Percentiles rank a stretch among this genome's conserved stretches.
Conservation (phyloP, 169 alveolate genomes). For the Plasmodium billcollinsi region DNA sequence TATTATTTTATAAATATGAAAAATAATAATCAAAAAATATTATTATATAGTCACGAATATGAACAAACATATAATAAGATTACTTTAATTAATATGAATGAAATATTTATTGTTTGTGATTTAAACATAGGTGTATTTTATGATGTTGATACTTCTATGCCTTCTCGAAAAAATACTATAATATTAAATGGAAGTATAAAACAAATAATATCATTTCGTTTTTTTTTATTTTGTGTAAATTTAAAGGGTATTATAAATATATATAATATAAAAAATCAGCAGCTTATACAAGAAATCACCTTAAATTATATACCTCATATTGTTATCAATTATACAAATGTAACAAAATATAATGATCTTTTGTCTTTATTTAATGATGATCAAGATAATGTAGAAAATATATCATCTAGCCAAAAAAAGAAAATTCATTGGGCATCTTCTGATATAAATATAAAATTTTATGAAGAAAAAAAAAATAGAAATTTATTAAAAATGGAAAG, state of each 20-base stretch:
- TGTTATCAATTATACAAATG: conserved; percentile 5
- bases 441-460: not conserved
- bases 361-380: not conserved
- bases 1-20: conserved; percentile 22
- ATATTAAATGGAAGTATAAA: not conserved
- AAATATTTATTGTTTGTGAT: conserved; percentile 71
- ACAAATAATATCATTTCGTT: conserved; percentile 20
- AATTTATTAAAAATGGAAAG: not conserved
- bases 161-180: conserved; percentile 51
- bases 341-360: not conserved
- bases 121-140: conserved; percentile 67
- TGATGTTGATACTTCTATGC: conserved; percentile 66
- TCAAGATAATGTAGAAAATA: too few relatives aligned
- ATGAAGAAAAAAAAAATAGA: not conserved
- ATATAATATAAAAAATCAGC: conserved; percentile 54
- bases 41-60: conserved; percentile 59
- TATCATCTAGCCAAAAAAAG: not conserved
- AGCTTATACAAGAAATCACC: conserved; percentile 42
- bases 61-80: conserved; percentile 48
- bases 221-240: conserved; percentile 34
- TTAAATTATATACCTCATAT: not conserved
- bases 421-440: not conserved
- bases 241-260: conserved; percentile 20
- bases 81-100: conserved; percentile 35
- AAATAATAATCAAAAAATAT: conserved; percentile 35